Base-by-base conservation (phyloP, 2,329 filamentous ascomycete species). In the Neospermospora avenae region DNA sequence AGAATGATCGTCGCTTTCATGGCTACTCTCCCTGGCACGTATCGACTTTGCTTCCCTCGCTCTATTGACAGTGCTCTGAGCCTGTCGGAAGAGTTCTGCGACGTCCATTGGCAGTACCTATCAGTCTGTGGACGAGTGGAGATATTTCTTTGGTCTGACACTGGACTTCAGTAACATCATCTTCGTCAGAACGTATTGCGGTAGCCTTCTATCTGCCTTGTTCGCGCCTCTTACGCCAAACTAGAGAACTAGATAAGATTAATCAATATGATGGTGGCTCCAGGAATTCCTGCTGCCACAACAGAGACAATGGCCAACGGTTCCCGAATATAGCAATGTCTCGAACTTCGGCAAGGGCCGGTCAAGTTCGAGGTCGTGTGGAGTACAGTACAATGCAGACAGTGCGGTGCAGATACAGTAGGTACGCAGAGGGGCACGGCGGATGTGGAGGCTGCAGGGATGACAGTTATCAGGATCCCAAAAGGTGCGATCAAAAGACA, bases 31-130 rank as follows among this genome's bases (percentile, higher is more conserved):
- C 37, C 70, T 64, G 13, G 55, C 61, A 16, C 59, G 68, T 42
- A 69, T 53, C 13, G 62, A 64, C 54, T 70, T 71, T 25, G 67
- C 69, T 41, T 73, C 67, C 45, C 70, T 66, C 45, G 71, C 71
- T 55, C 60, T 64, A 59, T 67, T 69, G 62, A 76, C 64, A 73
- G 75, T 73, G 68, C 68, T 68, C 51, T 84, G 77, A 70, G 81
- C 83, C 72, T 83, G 84, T 66, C 81, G 82, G 69, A 86, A 85
- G 69, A 86, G 77, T 70, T 81, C 79, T 64, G 80, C 77, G 65
- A 81, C 78, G 72, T 87, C 82, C 84, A 88, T 88, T 62, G 70
- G 63, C 58, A 48, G 11, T 10, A 10, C 35, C 48, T 63, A 61
- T 55, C 55, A 16, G 25, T 59, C 49, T 61, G 55, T 59, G 24